Conservation (phyloP, 2,329 filamentous ascomycete genomes). For the Apiospora rasikravindrae region DNA sequence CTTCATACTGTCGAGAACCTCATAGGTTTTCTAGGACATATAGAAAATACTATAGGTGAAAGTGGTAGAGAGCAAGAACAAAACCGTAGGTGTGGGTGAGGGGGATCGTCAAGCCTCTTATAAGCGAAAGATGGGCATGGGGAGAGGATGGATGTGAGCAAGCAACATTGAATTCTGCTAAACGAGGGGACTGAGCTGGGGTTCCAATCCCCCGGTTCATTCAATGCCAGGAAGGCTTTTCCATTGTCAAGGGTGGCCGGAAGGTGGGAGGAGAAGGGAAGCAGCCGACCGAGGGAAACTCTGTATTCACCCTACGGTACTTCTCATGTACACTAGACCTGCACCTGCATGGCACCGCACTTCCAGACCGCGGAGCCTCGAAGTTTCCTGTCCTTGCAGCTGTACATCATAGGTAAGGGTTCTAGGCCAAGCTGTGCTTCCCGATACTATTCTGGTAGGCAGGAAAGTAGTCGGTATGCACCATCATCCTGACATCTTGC, state of each 20-base stretch:
- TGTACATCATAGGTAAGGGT: background rate
- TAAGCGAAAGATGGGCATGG: background rate
- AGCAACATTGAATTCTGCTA: background rate
- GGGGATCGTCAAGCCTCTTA: constrained; percentile 5
- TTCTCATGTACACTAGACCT: constrained; percentile 13
- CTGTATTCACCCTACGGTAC: constrained; percentile 14
- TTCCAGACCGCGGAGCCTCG: background rate
- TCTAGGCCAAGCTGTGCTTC: background rate
- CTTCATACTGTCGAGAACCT: constrained; percentile 32
- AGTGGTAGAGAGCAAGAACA: background rate
- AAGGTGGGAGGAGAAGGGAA: constrained; percentile 8
- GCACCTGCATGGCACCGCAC: background rate
- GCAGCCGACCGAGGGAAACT: constrained; percentile 16
- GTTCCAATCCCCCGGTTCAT: constrained; percentile 15
- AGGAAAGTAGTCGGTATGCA: background rate
- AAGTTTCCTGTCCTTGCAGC: background rate
- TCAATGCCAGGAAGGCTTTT: background rate
- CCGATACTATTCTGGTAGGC: constrained; percentile 5
- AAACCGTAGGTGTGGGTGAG: background rate
- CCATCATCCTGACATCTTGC: constrained; percentile 13
- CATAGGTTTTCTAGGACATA: background rate
- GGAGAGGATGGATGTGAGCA: background rate
- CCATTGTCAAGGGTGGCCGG: constrained; percentile 10
- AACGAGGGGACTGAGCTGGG: background rate
- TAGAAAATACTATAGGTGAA: constrained; percentile 4